Percentiles rank a stretch among this genome's conserved stretches.
These are phyloP conservation scores for Phoenix roebelenii DNA, from an alignment of 176 grass and related monocot species.

Conservation along the genomic window DNA sequence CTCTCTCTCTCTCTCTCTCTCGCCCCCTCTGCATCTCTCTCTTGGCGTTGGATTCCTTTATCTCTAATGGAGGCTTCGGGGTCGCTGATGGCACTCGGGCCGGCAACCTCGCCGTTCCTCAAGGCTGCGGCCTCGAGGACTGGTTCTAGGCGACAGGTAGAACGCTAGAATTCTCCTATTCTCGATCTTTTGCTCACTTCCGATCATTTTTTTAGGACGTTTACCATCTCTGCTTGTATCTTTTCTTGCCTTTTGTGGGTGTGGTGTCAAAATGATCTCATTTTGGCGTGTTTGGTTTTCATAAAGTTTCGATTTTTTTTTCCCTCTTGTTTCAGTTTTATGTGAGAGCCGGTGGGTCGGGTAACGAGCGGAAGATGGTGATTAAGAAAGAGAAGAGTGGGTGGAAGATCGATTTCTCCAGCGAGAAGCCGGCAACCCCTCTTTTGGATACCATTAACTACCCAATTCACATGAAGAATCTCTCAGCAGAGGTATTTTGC, in stretches of 20 bases:
- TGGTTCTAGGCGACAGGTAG: conserved; percentile 49
- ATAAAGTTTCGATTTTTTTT: too few relatives aligned
- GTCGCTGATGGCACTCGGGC: conserved; percentile 41
- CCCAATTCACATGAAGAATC: conserved; percentile 91
- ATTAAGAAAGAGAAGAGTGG: conserved; percentile 28
- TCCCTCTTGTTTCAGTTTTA: conserved; percentile 32
- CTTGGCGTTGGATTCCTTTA: too few relatives aligned
- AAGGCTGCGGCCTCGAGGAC: conserved; percentile 12
- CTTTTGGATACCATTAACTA: conserved; percentile 74
- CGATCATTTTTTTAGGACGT: not conserved
- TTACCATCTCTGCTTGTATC: not conserved
- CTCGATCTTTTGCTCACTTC: not conserved
- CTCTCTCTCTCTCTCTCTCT: not conserved
- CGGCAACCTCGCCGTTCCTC: conserved; percentile 34
- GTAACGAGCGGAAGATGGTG: conserved; percentile 26
- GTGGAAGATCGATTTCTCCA: conserved; percentile 57
- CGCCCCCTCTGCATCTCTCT: not conserved
- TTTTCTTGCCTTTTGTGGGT: not conserved
- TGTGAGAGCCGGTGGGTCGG: conserved; percentile 33
- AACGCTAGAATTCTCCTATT: not conserved
- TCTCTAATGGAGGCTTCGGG: conserved; percentile 12
- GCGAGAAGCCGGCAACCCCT: conserved; percentile 67
- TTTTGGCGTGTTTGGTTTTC: not conserved
- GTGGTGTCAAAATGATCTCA: not conserved
- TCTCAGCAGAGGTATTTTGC: conserved; percentile 37